A percentile compares a stretch with the other conserved stretches of the same genome.
Conservation (phyloP, 2,329 filamentous ascomycete species). For the Talaromyces sp. region DNA sequence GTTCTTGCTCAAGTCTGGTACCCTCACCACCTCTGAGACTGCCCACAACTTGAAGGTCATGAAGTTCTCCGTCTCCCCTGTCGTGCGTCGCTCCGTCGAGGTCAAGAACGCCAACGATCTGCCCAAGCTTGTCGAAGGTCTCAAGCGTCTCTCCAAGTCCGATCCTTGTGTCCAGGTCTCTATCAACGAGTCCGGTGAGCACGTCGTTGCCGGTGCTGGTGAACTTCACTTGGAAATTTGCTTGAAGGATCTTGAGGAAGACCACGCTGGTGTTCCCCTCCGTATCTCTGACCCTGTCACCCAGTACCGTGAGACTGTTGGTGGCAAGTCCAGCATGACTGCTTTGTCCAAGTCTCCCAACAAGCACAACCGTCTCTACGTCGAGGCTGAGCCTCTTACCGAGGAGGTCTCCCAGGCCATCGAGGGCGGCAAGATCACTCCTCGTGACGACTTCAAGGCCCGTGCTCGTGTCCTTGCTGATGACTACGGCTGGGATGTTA, state of each 20-base stretch:
- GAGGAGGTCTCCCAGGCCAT: slow-evolving; percentile 92
- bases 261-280: slow-evolving; percentile 97
- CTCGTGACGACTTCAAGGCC: slow-evolving; percentile 98
- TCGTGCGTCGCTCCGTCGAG: slow-evolving; percentile 97
- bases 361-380: slow-evolving; percentile 99
- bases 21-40: slow-evolving; percentile 91
- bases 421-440: slow-evolving; percentile 82
- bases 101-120: slow-evolving; percentile 99
- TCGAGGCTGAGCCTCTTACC: slow-evolving; percentile 80
- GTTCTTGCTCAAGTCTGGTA: slow-evolving; percentile 99
- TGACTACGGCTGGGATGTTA: slow-evolving; percentile 98
- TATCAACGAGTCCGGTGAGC: slow-evolving; percentile 91
- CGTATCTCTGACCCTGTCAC: slow-evolving; percentile 98
- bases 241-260: slow-evolving; percentile 99
- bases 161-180: slow-evolving; percentile 94
- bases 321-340: slow-evolving; percentile 78
- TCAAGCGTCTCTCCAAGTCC: slow-evolving; percentile 99
- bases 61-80: slow-evolving; percentile 99
- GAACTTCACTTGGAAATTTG: slow-evolving; percentile 99
- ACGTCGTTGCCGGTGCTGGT: slow-evolving; percentile 98
- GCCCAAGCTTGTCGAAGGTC: slow-evolving; percentile 99
- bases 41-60: slow-evolving; percentile 99
- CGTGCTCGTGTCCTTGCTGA: slow-evolving; percentile 95
- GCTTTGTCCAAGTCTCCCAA: slow-evolving; percentile 99
- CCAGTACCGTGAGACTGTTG: slow-evolving; percentile 95